Conservation (phyloP, 2,329 filamentous ascomycete genomes). For the Claviceps humidiphila region DNA sequence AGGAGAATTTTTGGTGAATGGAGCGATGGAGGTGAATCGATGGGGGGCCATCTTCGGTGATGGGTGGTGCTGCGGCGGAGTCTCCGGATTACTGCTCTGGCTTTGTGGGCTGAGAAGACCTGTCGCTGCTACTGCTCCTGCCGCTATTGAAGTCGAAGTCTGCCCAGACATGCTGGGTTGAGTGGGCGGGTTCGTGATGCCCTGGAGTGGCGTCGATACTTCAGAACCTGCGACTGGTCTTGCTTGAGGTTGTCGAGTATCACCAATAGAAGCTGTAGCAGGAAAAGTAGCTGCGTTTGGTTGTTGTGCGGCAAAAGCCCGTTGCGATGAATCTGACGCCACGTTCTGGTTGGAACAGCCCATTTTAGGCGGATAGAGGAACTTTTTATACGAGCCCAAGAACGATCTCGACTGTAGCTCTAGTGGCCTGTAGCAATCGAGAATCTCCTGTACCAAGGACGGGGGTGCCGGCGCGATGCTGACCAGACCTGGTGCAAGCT, state of each 20-base stretch:
- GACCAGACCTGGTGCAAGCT: slow-evolving; percentile 22
- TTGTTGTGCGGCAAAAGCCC: neutral
- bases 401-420: slow-evolving; percentile 26
- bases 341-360: neutral
- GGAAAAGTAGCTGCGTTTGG: neutral
- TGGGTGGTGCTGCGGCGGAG: slow-evolving; percentile 9
- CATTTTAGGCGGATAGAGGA: slow-evolving; percentile 16
- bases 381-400: slow-evolving; percentile 23
- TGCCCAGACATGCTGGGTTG: slow-evolving; percentile 17
- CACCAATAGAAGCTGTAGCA: neutral
- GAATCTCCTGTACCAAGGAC: slow-evolving; percentile 23
- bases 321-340: neutral
- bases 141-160: neutral
- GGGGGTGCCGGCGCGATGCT: slow-evolving; percentile 25
- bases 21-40: slow-evolving; percentile 20
- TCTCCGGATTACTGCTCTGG: slow-evolving; percentile 15
- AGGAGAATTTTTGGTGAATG: slow-evolving; percentile 24
- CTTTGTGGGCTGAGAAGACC: slow-evolving; percentile 22
- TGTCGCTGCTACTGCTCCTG: neutral
- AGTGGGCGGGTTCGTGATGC: slow-evolving; percentile 12
- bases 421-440: slow-evolving; percentile 26
- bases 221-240: neutral
- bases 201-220: neutral
- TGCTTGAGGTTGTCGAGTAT: neutral
- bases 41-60: slow-evolving; percentile 9